Evolutionary conservation across 768 basidiomycete species (phyloP).

Genomic region (Suillus cothurnatus): DNA sequence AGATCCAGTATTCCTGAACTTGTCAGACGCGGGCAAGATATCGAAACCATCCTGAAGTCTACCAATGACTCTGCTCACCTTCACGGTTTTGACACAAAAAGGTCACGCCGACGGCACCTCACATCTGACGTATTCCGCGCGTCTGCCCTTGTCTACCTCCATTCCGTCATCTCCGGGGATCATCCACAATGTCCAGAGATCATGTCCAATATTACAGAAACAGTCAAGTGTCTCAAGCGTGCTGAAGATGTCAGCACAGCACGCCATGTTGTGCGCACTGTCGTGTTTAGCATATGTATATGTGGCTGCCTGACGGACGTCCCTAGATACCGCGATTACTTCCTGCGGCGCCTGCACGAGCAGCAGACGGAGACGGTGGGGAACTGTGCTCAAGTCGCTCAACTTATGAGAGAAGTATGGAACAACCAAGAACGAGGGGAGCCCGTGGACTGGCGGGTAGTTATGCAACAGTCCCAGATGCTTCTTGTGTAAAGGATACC

Average conservation of each 20-base stretch:
- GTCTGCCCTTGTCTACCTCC: slow-evolving; percentile 73
- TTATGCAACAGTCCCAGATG: slow-evolving; percentile 47
- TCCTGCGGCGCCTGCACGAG: slow-evolving; percentile 49
- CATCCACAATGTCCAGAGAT: slow-evolving; percentile 68
- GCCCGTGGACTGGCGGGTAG: slow-evolving; percentile 64
- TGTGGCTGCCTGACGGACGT: slow-evolving; percentile 70
- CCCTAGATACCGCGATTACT: slow-evolving; percentile 39
- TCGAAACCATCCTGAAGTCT: slow-evolving; percentile 43
- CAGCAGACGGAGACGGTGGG: slow-evolving; percentile 60
- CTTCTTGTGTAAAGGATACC: slow-evolving; percentile 48
- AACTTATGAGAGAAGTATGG: slow-evolving; percentile 65
- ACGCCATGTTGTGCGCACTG: slow-evolving; percentile 69
- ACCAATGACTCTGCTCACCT: background rate
- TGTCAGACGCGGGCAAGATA: slow-evolving; percentile 50
- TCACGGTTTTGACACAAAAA: slow-evolving; percentile 6
- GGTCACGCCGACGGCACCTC: slow-evolving; percentile 41
- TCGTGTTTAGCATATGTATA: slow-evolving; percentile 78
- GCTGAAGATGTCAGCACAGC: slow-evolving; percentile 41
- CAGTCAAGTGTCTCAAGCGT: slow-evolving; percentile 48
- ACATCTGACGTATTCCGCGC: slow-evolving; percentile 73
- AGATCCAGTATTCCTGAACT: slow-evolving; percentile 62
- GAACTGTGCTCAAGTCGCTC: slow-evolving; percentile 57
- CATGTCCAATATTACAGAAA: slow-evolving; percentile 50
- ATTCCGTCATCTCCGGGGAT: slow-evolving; percentile 76
- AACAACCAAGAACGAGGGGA: slow-evolving; percentile 33